These are phyloP conservation scores for Debaryomyces maramus DNA, from an alignment of 805 yeast genomes.

Conservation along the genomic window DNA sequence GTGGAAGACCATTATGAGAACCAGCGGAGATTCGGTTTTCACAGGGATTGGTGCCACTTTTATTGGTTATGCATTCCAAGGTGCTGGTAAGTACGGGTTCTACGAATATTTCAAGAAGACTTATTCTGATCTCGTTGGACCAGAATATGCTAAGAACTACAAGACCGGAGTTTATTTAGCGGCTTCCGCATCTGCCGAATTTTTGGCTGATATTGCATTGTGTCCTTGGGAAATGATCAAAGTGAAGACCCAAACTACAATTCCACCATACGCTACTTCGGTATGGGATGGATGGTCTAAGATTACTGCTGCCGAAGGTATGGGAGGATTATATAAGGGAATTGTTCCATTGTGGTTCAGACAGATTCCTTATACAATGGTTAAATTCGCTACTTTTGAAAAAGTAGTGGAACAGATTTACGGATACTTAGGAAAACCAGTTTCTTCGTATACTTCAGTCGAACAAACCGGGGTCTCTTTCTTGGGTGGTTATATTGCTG, in stretches of 20 bases:
- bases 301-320: slow-evolving; percentile 66
- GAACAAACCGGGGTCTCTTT: slow-evolving; percentile 95
- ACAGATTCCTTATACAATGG: slow-evolving; percentile 99
- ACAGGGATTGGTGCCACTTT: slow-evolving; percentile 93
- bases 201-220: slow-evolving; percentile 82
- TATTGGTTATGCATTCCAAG: slow-evolving; percentile 91
- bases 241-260: slow-evolving; percentile 89
- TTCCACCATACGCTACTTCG: slow-evolving; percentile 76
- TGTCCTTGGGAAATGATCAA: slow-evolving; percentile 97
- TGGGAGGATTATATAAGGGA: slow-evolving; percentile 81
- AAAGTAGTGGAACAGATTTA: slow-evolving; percentile 83
- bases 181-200: slow-evolving; percentile 93
- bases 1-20: slow-evolving; percentile 69
- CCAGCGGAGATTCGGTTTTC: slow-evolving; percentile 78
- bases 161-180: slow-evolving; percentile 74
- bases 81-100: slow-evolving; percentile 96
- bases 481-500: slow-evolving; percentile 95
- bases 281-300: slow-evolving; percentile 67
- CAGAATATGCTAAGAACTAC: slow-evolving; percentile 57
- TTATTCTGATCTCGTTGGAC: slow-evolving; percentile 68
- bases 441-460: slow-evolving; percentile 63
- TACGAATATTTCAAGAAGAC: slow-evolving; percentile 87
- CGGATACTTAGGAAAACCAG: slow-evolving; percentile 67
- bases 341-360: slow-evolving; percentile 91
- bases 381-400: slow-evolving; percentile 93